A percentile compares a stretch with the other conserved stretches of the same genome.
phyloP scores from a whole-genome alignment of 495 filamentous ascomycete genomes.

The Ramalina peruviana region DNA sequence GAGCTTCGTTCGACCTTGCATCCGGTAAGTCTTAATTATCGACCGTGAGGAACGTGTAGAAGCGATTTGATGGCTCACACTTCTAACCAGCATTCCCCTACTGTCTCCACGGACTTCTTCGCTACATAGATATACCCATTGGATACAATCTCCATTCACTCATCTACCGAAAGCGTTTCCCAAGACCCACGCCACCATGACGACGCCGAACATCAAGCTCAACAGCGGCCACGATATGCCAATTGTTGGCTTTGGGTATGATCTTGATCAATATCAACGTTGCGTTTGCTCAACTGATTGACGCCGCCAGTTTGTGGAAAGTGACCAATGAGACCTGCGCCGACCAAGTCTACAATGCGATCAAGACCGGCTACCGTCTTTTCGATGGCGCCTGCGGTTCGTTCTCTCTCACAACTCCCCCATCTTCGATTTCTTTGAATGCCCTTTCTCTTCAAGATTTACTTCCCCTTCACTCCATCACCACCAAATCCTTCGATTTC shows the following conservation, averaged over 20 bases:
- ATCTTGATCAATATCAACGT: background rate
- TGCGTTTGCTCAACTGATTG: background rate
- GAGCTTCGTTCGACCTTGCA: too few species aligned
- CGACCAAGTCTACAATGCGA: constrained; percentile 75
- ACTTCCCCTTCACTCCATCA: background rate
- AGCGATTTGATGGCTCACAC: too few species aligned
- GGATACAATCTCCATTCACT: too few species aligned
- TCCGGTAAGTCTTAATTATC: too few species aligned
- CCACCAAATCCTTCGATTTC: background rate
- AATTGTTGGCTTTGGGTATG: constrained; percentile 54
- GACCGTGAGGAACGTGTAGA: too few species aligned
- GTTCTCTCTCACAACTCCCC: constrained; percentile 11
- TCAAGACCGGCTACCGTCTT: constrained; percentile 75
- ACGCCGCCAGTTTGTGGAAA: constrained; percentile 61
- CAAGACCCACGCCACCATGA: constrained; percentile 20
- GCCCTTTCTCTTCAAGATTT: too few species aligned
- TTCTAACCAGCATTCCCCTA: too few species aligned
- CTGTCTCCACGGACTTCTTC: too few species aligned
- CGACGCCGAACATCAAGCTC: constrained; percentile 53
- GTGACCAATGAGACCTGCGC: constrained; percentile 64
- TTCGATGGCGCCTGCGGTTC: constrained; percentile 80
- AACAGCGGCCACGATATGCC: constrained; percentile 77
- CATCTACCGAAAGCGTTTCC: too few species aligned
- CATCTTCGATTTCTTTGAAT: background rate
- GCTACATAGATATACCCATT: too few species aligned